phyloP scores from a whole-genome alignment of 2,329 filamentous ascomycete genomes.

The Penicillium concentricum region DNA sequence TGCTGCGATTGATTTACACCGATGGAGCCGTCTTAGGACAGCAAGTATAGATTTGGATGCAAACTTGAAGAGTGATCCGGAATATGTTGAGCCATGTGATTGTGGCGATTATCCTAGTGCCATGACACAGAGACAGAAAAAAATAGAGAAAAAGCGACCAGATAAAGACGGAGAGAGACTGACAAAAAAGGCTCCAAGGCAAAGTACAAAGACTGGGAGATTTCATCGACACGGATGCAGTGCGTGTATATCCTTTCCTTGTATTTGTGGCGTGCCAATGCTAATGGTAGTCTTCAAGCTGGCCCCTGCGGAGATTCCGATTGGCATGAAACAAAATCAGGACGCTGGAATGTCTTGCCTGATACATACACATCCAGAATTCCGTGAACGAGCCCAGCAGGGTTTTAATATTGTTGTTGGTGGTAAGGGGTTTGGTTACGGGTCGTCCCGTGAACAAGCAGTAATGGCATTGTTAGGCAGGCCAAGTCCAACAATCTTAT shows the following conservation, averaged over 20 bases:
- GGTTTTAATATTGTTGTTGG: slow-evolving; percentile 47
- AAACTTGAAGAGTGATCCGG: neutral
- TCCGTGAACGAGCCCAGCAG: slow-evolving; percentile 38
- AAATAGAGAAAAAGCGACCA: neutral
- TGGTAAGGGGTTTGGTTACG: slow-evolving; percentile 48
- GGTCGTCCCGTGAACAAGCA: slow-evolving; percentile 48
- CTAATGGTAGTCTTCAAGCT: slow-evolving; percentile 28
- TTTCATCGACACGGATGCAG: slow-evolving; percentile 45
- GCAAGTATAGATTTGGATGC: neutral
- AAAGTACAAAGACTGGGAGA: slow-evolving; percentile 46
- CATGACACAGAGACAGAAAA: neutral
- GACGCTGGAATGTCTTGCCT: slow-evolving; percentile 34
- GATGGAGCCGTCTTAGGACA: neutral
- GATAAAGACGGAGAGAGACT: neutral
- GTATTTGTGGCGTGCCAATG: neutral
- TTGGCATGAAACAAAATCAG: slow-evolving; percentile 26
- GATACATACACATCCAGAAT: slow-evolving; percentile 38
- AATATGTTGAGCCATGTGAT: slow-evolving; percentile 13
- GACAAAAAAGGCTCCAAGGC: slow-evolving; percentile 24
- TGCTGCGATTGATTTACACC: slow-evolving; percentile 28
- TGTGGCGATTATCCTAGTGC: neutral
- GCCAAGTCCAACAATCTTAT: neutral
- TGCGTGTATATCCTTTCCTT: slow-evolving; percentile 17
- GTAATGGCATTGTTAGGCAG: slow-evolving; percentile 41
- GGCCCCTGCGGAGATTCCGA: slow-evolving; percentile 41